Base-by-base conservation (phyloP, 495 filamentous ascomycete genomes). In the Xylaria intraflava region DNA sequence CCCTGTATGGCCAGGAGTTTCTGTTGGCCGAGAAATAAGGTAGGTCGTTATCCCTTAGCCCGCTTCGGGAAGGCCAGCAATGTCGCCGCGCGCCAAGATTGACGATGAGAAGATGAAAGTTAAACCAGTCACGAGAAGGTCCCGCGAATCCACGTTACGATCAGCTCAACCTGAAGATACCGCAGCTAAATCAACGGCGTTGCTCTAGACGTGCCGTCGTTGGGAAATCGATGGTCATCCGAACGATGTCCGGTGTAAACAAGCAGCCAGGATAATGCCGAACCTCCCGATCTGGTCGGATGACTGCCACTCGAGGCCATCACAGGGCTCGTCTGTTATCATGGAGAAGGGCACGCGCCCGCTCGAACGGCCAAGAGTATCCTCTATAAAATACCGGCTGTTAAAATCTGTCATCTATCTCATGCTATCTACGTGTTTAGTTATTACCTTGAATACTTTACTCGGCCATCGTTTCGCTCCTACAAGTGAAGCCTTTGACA, bases 301-400 rank as follows among this genome's bases (percentile, higher is more conserved):
- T 51, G 49, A 51, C 38, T 19, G 41, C 8, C 22, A 2, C 47
- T 7, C 33, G 27, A 26, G 26, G 20, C 17, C 38, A 14, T 42
- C 49, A 17, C 49, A 26, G 36, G 38, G 38, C 36, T 42, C 20
- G 35, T 6, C 38, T 27, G 22, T 42, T 24, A 9, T n/a, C 27
- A 9, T 30, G 10, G 27, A 51, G 49, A 42, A 31, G 38, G 27
- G 49, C 38, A 42, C 38, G 49, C 26, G 49, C 47, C 35, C 47
- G 24, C 17, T 23, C 30, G 30, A 30, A 23, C 17, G 12, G 5
- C 10, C 45, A 33, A n/a, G 20, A 12, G 38, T 19, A 10, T 11
- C 43, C 12, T n/a, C 11, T 42, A 9, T 11, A 14, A 42, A 24
- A 24, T 17, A 7, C 26, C 16, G 17, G 49, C 24, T 12, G 12